phyloP scores from a whole-genome alignment of 1,139 yeast genomes.

The Diutina neorugosa region DNA sequence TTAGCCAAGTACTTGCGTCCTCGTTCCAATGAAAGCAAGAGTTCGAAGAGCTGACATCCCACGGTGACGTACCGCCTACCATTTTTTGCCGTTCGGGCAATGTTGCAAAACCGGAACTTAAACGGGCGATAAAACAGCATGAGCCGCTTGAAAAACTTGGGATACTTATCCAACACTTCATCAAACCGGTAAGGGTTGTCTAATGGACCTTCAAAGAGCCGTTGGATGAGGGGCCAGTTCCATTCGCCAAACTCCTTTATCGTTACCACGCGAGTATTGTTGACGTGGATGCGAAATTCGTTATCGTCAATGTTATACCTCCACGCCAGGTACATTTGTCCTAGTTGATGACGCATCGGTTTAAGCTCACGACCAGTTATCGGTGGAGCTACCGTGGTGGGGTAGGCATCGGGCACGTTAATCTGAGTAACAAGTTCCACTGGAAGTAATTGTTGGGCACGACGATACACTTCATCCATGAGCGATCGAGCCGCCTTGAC shows the following conservation, averaged over 20 bases:
- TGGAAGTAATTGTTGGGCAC: conserved; percentile 7
- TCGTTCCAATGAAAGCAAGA: conserved; percentile 47
- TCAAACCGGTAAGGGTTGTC: conserved; percentile 61
- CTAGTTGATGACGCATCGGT: conserved; percentile 22
- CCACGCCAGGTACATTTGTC: conserved; percentile 27
- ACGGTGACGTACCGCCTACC: conserved; percentile 48
- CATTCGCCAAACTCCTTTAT: conserved; percentile 75
- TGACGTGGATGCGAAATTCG: conserved; percentile 54
- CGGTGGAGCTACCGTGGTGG: not conserved
- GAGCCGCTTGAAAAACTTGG: conserved; percentile 76
- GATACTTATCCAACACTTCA: conserved; percentile 58
- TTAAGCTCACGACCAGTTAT: not conserved
- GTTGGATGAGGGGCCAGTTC: conserved; percentile 72
- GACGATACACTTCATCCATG: conserved; percentile 6
- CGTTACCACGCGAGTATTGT: conserved; percentile 58
- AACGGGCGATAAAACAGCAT: conserved; percentile 86
- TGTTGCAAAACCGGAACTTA: conserved; percentile 69
- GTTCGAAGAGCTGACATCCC: conserved; percentile 62
- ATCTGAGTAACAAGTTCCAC: conserved; percentile 4
- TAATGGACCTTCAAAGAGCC: conserved; percentile 70
- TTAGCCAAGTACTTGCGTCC: conserved; percentile 61
- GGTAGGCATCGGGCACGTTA: not conserved
- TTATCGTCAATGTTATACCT: conserved; percentile 49
- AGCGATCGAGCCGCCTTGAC: conserved; percentile 8
- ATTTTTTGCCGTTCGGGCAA: conserved; percentile 18